A percentile compares a stretch with the other conserved stretches of the same genome.
Conservation (phyloP, 768 basidiomycete species). For the Rhodotorula paludigena region DNA sequence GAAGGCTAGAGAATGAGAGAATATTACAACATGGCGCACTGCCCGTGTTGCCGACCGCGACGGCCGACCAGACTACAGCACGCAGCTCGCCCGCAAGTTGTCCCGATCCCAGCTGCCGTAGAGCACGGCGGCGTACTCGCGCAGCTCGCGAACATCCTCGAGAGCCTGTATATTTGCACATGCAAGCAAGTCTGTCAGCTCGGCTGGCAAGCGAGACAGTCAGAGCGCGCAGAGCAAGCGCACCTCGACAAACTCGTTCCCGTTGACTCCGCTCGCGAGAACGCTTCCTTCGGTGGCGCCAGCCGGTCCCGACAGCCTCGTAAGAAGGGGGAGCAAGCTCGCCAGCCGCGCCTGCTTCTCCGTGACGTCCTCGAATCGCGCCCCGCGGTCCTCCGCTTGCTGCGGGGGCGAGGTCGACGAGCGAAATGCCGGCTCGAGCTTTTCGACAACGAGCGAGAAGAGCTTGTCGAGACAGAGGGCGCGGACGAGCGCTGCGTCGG, state of each 20-base stretch:
- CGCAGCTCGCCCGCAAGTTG: conserved; percentile 4
- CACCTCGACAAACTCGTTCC: conserved; percentile 72
- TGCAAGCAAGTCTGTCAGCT: not conserved
- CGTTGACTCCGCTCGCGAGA: not conserved
- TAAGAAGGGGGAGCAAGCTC: conserved; percentile 70
- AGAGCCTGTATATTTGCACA: conserved; percentile 54
- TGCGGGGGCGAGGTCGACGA: conserved; percentile 38
- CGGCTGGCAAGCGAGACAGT: not conserved
- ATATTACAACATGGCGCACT: no score
- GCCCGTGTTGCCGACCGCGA: no score
- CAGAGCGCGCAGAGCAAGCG: conserved; percentile 42
- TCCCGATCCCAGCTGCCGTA: conserved; percentile 62
- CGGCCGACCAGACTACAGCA: not conserved
- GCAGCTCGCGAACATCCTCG: conserved; percentile 60
- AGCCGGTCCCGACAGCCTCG: conserved; percentile 56
- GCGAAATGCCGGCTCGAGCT: conserved; percentile 54
- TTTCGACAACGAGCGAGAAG: conserved; percentile 60
- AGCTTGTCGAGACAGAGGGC: conserved; percentile 69
- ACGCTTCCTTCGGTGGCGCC: not conserved
- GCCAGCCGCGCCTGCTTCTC: conserved; percentile 62
- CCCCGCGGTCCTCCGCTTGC: conserved; percentile 17
- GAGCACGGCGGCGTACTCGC: conserved; percentile 65
- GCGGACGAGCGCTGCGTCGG: conserved; percentile 67
- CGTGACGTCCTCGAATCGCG: conserved; percentile 33
- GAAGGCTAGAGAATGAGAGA: no score